Base-by-base conservation (phyloP, 805 yeast genomes). In the Candida yuanshanica region DNA sequence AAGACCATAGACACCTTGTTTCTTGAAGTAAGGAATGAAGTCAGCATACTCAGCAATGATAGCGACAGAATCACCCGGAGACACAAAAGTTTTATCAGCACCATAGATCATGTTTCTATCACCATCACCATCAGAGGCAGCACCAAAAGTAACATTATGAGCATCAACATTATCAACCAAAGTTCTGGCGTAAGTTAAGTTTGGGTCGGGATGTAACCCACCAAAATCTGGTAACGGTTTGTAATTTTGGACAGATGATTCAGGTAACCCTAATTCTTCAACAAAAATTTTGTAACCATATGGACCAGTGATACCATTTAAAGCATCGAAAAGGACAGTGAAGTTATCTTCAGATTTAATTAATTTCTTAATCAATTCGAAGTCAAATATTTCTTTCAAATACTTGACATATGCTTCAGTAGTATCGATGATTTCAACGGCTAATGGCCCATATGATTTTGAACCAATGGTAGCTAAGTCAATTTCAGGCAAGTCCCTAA, bases 81-180 rank as follows among this genome's bases (percentile, higher is more conserved):
- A 89, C 12, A 91, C 98, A 64, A 91, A 91, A 2, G 97, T 77
- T 21, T 42, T 37, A 36, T 83, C 83, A 32, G 87, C 88, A 45
- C 99, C 99, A 63, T 93, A 93, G 57, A 91, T 91, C 99, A 91
- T 91, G 64, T 91, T 91, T 68, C 99, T 80, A 62, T 91, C 99
- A 63, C 99, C 99, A 56, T 91, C 99, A 64, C 99, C 99, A 60
- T 88, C 99, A n/a, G 95, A 84, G 8, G 98, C 98, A 29, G 98
- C 98, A 49, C 99, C 99, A 61, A 91, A 91, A 7, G 91, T 85
- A 50, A 90, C 85, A 44, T 78, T 67, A 44, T 84, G 84, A 17
- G 64, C 59, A 58, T 93, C 97, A n/a, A 91, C 99, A 49, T 75
- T 74, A 25, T 77, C 83, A 17, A 91, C 99, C 48, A 91, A 72